Base-by-base conservation (phyloP, 192 early-diverging fungal species). In the Backusella macrospora region DNA sequence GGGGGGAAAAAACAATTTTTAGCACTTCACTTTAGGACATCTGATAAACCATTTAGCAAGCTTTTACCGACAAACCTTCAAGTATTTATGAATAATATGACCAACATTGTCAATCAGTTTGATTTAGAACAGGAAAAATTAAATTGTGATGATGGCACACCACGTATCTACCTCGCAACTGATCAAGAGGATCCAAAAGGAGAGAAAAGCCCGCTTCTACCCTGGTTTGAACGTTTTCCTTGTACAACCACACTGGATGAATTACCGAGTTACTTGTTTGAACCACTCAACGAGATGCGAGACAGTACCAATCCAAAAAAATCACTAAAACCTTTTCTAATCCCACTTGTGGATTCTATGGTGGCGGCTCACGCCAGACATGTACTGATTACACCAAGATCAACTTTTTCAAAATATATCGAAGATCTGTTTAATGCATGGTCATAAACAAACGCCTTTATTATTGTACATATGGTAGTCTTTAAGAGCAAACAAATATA, bases 141-240 rank as follows among this genome's bases (percentile, higher is more conserved):
- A 42, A 43, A 4, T 16, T 66, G 65, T 39, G 38, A 21, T 10
- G 65, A 40, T 2, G 18, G n/a, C 7, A 38, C 52, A 37, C 38
- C 81, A 8, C 77, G 78, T 39, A 81, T 85, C 10, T 88, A 86
- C 45, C 75, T 88, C 15, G 86, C 86, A 5, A 88, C 86, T 5
- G 86, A 88, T 18, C 70, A 80, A 2, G 70, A 73, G 38, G 55
- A 76, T 5, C 85, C 87, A 12, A 79, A 84, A 4, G 72, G 46
- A 0, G 68, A 80, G 45, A 63, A 76, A 37, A 75, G 66, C 26
- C 5, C 43, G 3, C n/a, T 81, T 0, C 26, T 65, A 3, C 73
- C 70, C 1, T 74, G 85, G 16, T 86, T 85, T 68, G 26, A 71
- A 0, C 72, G 73, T 0, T 85, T 80, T 67, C 80, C 83, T 3